Evolutionary conservation across 163 green algal species (phyloP), one percentile per base, ranked within the genome.

Genomic region (Chlamydomonas reinhardtii): DNA sequence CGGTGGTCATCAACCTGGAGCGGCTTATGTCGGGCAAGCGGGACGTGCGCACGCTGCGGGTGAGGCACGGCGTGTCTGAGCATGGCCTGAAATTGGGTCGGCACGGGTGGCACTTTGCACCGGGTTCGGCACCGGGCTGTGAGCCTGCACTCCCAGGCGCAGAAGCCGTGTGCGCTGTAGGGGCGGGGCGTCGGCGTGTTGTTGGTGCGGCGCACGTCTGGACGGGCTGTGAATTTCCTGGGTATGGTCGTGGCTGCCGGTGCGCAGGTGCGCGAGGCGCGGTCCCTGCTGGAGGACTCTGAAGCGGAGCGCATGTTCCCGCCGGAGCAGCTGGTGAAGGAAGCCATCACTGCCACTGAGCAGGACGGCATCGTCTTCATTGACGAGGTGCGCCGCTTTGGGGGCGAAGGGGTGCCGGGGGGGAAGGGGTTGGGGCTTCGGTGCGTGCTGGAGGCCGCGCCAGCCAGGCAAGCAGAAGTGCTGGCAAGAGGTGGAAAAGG

Each of bases 351-450:
- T 27, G 86, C 95, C n/a, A 94, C 95, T n/a, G 96, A 99, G 94
- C 91, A 96, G 74, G 97, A 99, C 76, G 94, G 96, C 76, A 99
- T 99, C 74, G 97, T 99, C 35, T 99, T 99, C 94, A 98, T 99
- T 34, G 97, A 99, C 83, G 97, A 99, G 92, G 98, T 99, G 68
- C 96, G 98, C 86, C 97, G 98, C 91, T n/a, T n/a, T n/a, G n/a
- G 71, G 96, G 97, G 31, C 92, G 87, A 19, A 27, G n/a, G 54
- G 24, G 52, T 39, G 68, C 20, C 1, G 20, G 14, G 61, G 3
- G 61, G 8, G 22, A 24, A 6, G 61, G 1, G 61, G 61, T 31
- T 16, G 20, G 17, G 9, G n/a, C n/a, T n/a, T n/a, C n/a, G n/a
- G 56, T 22, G 56, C 22, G 56, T 64, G 56, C 56, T 15, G 5